A percentile compares a stretch with the other conserved stretches of the same genome.
phyloP scores from a whole-genome alignment of 2,329 filamentous ascomycete species.

The Botrytis byssoidea region DNA sequence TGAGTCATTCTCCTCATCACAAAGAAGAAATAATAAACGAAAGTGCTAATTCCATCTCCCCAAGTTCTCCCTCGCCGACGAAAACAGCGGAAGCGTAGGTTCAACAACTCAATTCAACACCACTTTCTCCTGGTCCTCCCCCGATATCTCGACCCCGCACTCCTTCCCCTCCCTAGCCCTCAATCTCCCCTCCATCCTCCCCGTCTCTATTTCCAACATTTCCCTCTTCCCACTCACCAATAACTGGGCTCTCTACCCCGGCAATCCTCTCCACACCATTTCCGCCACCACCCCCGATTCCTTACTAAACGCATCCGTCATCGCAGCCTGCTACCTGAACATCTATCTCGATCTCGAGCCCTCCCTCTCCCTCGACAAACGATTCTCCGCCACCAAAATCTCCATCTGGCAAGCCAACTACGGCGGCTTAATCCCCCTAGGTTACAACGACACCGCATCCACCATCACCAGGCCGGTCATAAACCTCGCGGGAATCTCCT shows the following conservation, averaged over 20 bases:
- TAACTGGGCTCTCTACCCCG: background rate
- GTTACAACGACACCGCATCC: background rate
- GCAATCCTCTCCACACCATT: background rate
- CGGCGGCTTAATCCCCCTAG: background rate
- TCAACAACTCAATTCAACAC: background rate
- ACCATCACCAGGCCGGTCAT: background rate
- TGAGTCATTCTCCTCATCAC: background rate
- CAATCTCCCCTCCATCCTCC: conserved; percentile 1
- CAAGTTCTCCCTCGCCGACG: conserved; percentile 8
- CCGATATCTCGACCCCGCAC: background rate
- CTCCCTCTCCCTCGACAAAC: background rate
- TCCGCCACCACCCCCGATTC: background rate
- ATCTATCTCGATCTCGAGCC: conserved; percentile 7
- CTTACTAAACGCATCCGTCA: background rate
- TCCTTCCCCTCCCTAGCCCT: background rate
- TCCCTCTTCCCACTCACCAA: background rate
- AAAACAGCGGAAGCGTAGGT: background rate
- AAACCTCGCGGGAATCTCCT: background rate
- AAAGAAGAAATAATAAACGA: background rate
- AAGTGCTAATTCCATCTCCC: background rate
- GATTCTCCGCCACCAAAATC: background rate
- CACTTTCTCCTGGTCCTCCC: background rate
- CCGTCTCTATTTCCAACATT: background rate
- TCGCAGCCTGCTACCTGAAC: background rate
- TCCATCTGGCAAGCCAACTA: conserved; percentile 11